phyloP scores from a whole-genome alignment of 139 green algal species.

The Penium margaritaceum region DNA sequence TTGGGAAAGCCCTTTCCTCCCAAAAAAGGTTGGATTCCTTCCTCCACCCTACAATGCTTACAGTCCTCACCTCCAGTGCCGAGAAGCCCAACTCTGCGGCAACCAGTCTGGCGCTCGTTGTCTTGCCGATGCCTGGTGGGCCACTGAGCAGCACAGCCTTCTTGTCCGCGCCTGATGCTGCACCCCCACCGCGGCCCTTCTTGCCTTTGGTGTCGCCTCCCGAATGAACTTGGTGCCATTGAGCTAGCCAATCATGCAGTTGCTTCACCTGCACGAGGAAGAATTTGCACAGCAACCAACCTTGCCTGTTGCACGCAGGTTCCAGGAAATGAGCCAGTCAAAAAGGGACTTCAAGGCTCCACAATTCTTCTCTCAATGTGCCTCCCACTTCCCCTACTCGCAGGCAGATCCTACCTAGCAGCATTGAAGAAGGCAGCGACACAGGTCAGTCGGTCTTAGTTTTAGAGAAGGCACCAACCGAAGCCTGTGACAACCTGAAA shows the following conservation, averaged over 20 bases:
- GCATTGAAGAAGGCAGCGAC: no score
- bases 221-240: slow-evolving; percentile 71
- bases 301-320: background rate
- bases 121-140: slow-evolving; percentile 88
- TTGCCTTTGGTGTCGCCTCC: slow-evolving; percentile 35
- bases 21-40: no score
- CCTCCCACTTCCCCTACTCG: no score
- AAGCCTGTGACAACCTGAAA: no score
- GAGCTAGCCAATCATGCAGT: slow-evolving; percentile 60
- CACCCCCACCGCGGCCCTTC: slow-evolving; percentile 13
- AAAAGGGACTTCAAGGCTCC: no score
- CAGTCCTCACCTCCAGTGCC: slow-evolving; percentile 38
- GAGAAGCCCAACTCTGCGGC: slow-evolving; percentile 46
- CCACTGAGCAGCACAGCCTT: slow-evolving; percentile 88
- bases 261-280: slow-evolving; percentile 29
- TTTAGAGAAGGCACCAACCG: no score
- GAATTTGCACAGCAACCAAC: background rate
- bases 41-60: no score
- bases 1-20: no score
- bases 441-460: no score
- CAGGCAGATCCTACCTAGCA: no score
- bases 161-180: slow-evolving; percentile 50
- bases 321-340: background rate
- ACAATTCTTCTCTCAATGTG: no score
- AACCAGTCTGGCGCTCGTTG: slow-evolving; percentile 69